Conservation (phyloP, 495 filamentous ascomycete species). For the Amniculicola lignicola region DNA sequence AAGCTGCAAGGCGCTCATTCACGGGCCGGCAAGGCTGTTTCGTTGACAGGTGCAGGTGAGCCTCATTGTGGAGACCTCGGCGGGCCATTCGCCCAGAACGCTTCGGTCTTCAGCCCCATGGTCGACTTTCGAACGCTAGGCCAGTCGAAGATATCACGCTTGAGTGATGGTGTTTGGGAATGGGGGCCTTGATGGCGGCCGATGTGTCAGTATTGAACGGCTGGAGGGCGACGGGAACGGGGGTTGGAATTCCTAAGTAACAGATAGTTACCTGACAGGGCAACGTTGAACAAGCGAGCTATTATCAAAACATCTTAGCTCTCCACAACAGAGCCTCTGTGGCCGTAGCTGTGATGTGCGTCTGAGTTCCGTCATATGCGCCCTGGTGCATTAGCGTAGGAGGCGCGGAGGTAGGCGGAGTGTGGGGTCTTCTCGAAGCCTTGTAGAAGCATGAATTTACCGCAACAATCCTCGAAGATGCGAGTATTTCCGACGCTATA, state of each 20-base stretch:
- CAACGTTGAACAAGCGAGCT: no score
- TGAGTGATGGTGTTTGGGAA: conserved; percentile 24
- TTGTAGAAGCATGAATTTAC: neutral
- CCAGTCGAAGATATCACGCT: conserved; percentile 14
- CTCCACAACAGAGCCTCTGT: no score
- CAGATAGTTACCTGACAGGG: no score
- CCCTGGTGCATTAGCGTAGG: no score
- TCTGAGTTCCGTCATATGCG: no score
- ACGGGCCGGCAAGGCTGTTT: conserved; percentile 15
- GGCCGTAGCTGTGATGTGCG: no score
- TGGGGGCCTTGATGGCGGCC: conserved; percentile 12
- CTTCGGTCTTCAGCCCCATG: conserved; percentile 23
- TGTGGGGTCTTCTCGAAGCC: conserved; percentile 3
- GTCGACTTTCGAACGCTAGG: conserved; percentile 12
- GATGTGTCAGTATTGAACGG: neutral
- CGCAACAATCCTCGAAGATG: neutral
- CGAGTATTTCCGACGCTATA: neutral
- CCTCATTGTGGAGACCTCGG: neutral
- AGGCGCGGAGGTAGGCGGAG: no score
- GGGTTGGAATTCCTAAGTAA: neutral
- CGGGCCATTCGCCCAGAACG: conserved; percentile 9
- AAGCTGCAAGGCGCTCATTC: conserved; percentile 19
- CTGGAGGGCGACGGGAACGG: neutral
- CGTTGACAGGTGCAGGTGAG: neutral
- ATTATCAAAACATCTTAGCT: no score